These are phyloP conservation scores for Sugiyamaella novakii DNA, from an alignment of 1,139 yeast species.

Conservation along the genomic window DNA sequence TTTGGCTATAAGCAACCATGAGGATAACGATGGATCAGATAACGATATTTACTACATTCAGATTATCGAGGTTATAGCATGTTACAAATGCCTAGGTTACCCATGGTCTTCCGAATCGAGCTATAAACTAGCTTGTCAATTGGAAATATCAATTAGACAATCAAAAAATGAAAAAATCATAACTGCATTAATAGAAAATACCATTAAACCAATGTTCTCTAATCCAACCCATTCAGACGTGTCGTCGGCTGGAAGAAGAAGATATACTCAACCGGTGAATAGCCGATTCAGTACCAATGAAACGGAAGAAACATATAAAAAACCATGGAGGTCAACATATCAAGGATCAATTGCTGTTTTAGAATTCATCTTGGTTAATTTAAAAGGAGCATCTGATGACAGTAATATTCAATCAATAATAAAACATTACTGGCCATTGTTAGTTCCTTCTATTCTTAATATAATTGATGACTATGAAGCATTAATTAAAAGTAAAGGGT, in stretches of 20 bases:
- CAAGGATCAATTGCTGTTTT: constrained; percentile 38
- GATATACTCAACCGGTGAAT: constrained; percentile 3
- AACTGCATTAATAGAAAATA: constrained; percentile 13
- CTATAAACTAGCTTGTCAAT: neutral
- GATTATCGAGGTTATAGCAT: constrained; percentile 6
- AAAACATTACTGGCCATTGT: constrained; percentile 47
- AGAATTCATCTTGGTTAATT: constrained; percentile 39
- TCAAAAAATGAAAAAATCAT: neutral
- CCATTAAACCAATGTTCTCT: constrained; percentile 24
- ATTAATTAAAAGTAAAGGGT: constrained; percentile 49
- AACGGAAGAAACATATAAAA: constrained; percentile 18
- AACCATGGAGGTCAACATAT: constrained; percentile 43
- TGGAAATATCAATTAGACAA: neutral
- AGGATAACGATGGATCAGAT: neutral
- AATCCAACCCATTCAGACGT: constrained; percentile 25
- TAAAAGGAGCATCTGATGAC: constrained; percentile 17
- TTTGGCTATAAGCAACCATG: neutral
- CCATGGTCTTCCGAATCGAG: constrained; percentile 21
- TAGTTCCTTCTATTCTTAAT: constrained; percentile 54
- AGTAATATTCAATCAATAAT: constrained; percentile 24
- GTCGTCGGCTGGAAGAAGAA: constrained; percentile 19
- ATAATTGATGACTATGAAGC: constrained; percentile 56
- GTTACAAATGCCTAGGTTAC: constrained; percentile 20
- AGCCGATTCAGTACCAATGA: constrained; percentile 13
- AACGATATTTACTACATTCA: neutral